Evolutionary conservation across 2,329 filamentous ascomycete genomes (phyloP).

Genomic region (Incumbomyces delicatus): DNA sequence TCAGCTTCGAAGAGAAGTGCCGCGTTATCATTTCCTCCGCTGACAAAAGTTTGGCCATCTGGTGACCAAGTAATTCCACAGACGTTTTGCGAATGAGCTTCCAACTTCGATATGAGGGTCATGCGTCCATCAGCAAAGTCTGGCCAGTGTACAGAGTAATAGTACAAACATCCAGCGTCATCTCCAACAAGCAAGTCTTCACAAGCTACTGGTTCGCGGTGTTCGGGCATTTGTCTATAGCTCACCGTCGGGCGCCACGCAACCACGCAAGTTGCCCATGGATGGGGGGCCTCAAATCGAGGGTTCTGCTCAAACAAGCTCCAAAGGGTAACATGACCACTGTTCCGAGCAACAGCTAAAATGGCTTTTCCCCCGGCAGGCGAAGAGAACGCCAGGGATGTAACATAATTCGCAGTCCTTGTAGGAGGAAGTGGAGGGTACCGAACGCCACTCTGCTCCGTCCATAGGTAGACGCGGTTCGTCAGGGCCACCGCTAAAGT

Average conservation of each 20-base stretch:
- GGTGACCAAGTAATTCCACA: slow-evolving; percentile 85
- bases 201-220: slow-evolving; percentile 43
- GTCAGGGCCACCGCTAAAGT: slow-evolving; percentile 77
- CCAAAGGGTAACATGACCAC: slow-evolving; percentile 67
- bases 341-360: slow-evolving; percentile 71
- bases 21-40: slow-evolving; percentile 84
- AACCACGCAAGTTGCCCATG: slow-evolving; percentile 65
- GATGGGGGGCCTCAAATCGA: slow-evolving; percentile 66
- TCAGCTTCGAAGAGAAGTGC: slow-evolving; percentile 71
- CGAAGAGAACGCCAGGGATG: slow-evolving; percentile 85
- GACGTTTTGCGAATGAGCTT: slow-evolving; percentile 76
- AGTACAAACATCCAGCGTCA: slow-evolving; percentile 70
- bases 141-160: slow-evolving; percentile 85
- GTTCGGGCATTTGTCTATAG: slow-evolving; percentile 39
- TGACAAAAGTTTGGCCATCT: slow-evolving; percentile 67
- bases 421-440: slow-evolving; percentile 47
- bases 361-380: slow-evolving; percentile 64
- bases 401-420: slow-evolving; percentile 50
- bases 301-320: slow-evolving; percentile 56
- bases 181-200: slow-evolving; percentile 86
- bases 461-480: slow-evolving; percentile 78
- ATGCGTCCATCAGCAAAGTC: slow-evolving; percentile 48
- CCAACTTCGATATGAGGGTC: slow-evolving; percentile 65
- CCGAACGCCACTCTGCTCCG: slow-evolving; percentile 60
- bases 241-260: slow-evolving; percentile 63